A percentile compares a stretch with the other conserved stretches of the same genome.
Evolutionary conservation across 2,329 filamentous ascomycete species (phyloP).

Genomic region (Alternaria ethzedia): DNA sequence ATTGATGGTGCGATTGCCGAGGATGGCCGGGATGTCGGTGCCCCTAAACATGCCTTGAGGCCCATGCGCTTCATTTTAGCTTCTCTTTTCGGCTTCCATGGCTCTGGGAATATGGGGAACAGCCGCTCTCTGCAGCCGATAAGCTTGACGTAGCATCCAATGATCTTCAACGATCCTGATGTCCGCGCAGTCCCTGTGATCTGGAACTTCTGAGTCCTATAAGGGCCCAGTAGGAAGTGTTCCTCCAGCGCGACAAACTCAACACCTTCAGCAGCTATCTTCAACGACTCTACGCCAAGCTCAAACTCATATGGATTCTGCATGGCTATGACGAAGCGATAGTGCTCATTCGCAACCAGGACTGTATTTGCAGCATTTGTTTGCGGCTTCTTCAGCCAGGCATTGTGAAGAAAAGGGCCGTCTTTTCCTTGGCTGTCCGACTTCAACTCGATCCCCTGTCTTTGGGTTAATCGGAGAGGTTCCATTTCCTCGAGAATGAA

Average conservation of each 20-base stretch:
- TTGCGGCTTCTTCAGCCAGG: conserved; percentile 75
- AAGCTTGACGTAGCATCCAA: conserved; percentile 79
- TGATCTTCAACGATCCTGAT: conserved; percentile 74
- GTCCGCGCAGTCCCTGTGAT: conserved; percentile 71
- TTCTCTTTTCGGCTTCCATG: conserved; percentile 74
- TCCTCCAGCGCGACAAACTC: conserved; percentile 72
- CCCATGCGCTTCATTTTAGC: conserved; percentile 80
- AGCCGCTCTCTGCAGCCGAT: conserved; percentile 80
- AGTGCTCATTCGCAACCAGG: conserved; percentile 78
- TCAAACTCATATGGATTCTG: conserved; percentile 97
- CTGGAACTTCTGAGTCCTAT: conserved; percentile 79
- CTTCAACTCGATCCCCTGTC: conserved; percentile 44
- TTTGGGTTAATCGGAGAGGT: conserved; percentile 38
- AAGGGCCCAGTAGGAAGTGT: conserved; percentile 75
- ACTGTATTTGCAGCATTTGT: conserved; percentile 66
- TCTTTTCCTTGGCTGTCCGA: conserved; percentile 45
- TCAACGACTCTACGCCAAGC: conserved; percentile 83
- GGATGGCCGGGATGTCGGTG: conserved; percentile 54
- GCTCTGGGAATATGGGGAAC: conserved; percentile 81
- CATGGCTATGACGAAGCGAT: conserved; percentile 79
- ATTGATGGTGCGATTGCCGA: conserved; percentile 37
- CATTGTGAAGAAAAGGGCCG: conserved; percentile 94
- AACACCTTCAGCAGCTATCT: conserved; percentile 74
- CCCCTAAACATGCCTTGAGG: conserved; percentile 55
- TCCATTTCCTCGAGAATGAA: conserved; percentile 62